Conservation (phyloP, 208 protist genomes). For the Entamoeba invadens region DNA sequence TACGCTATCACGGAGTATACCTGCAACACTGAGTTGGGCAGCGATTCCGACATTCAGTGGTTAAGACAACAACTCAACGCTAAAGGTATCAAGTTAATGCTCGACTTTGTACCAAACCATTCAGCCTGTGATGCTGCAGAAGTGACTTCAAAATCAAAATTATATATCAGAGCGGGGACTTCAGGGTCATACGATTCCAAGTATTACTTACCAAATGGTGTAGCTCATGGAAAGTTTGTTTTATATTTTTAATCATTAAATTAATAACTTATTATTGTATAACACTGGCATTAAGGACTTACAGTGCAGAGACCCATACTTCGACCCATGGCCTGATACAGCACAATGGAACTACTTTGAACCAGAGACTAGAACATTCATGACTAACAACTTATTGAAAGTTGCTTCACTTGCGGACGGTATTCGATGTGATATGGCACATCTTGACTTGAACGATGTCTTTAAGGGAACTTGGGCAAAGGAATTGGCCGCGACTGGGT, state of each 20-base stretch:
- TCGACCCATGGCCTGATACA: slow-evolving; percentile 35
- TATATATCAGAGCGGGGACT: slow-evolving; percentile 34
- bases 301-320: no score
- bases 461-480: slow-evolving; percentile 38
- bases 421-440: slow-evolving; percentile 54
- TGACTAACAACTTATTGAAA: slow-evolving; percentile 14
- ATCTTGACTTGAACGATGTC: slow-evolving; percentile 45
- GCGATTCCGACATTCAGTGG: slow-evolving; percentile 23
- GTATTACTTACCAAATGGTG: slow-evolving; percentile 36
- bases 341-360: slow-evolving; percentile 50
- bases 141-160: slow-evolving; percentile 22
- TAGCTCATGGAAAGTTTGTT: slow-evolving; percentile 50
- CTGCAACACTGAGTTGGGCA: slow-evolving; percentile 38
- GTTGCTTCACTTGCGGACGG: slow-evolving; percentile 39
- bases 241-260: no score
- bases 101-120: slow-evolving; percentile 57
- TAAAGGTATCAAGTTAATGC: slow-evolving; percentile 41
- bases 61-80: slow-evolving; percentile 35
- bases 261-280: no score
- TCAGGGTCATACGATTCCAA: slow-evolving; percentile 31
- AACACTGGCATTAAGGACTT: no score
- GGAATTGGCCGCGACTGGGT: slow-evolving; percentile 36
- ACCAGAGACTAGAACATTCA: neutral
- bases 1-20: slow-evolving; percentile 47
- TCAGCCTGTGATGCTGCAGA: slow-evolving; percentile 25